phyloP scores from a whole-genome alignment of 139 green algal genomes.

The Chlorella sp. region DNA sequence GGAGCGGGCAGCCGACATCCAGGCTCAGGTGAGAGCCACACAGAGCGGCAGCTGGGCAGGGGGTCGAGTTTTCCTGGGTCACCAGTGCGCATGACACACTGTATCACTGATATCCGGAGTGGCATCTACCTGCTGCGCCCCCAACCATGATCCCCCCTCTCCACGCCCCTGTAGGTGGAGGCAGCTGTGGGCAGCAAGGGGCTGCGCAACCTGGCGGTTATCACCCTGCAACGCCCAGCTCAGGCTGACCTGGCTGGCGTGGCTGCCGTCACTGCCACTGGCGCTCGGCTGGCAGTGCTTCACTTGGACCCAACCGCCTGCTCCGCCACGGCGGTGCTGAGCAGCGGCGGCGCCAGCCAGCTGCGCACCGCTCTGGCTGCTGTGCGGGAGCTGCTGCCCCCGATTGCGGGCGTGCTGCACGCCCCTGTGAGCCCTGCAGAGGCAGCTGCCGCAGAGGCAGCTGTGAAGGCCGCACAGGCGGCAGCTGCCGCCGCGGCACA shows the following conservation, averaged over 20 bases:
- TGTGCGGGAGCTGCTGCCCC: conserved; percentile 30
- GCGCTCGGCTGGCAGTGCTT: conserved; percentile 23
- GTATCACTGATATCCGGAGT: background rate
- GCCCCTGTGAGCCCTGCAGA: background rate
- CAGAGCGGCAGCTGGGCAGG: background rate
- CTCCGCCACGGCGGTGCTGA: background rate
- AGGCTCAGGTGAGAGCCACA: background rate
- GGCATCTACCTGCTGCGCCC: too few species aligned
- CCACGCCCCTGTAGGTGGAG: background rate
- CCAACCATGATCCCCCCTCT: background rate
- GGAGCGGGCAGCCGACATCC: background rate
- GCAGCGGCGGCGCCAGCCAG: background rate
- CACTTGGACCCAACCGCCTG: conserved; percentile 22
- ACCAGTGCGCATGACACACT: background rate
- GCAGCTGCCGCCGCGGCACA: background rate
- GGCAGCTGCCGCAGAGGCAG: background rate
- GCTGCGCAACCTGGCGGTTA: conserved; percentile 14
- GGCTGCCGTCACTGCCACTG: background rate
- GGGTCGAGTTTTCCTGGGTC: background rate
- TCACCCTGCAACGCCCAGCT: conserved; percentile 15
- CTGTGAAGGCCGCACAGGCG: background rate
- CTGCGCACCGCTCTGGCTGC: conserved; percentile 41
- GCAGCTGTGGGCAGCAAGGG: conserved; percentile 2
- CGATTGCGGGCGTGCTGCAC: conserved; percentile 41
- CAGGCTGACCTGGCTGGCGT: background rate